Evolutionary conservation across 768 basidiomycete genomes (phyloP), one percentile per base, ranked within the genome.

Genomic region (Asterophora lycoperdoides): DNA sequence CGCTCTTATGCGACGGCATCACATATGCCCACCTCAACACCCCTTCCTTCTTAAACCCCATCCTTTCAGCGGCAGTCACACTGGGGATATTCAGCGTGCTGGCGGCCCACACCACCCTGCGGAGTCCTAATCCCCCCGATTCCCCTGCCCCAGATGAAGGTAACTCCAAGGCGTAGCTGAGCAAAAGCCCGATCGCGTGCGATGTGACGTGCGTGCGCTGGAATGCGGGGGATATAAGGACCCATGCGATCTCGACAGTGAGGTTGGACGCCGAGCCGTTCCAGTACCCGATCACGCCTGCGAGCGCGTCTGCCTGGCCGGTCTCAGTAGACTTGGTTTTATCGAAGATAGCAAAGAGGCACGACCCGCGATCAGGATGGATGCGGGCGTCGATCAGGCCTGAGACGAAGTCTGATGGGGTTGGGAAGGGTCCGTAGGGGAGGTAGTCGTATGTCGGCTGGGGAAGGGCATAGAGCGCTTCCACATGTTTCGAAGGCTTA

Each of bases 171-270:
- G 77, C 68, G 47, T 75, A 77, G 10, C 68, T 64, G n/a, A 90
- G 64, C 20, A 81, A 61, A 5, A 81, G 58, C 0, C 77, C 78
- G 8, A 73, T 65, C 1, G 75, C 74, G 52, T 78, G 76, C 9
- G 79, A 74, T 1, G 79, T 73, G 28, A 86, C 75, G 55, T 86
- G 80, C 0, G 81, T 84, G 14, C 79, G 69, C 48, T 84, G 82
- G 61, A 82, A 87, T 1, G 60, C 60, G 1, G 81, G 79, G 1
- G 80, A 61, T 33, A 79, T 73, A 35, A 81, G 41, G 14, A 51
- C 49, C 29, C 38, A 51, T 5, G 46, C 54, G n/a, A 55, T 51
- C 34, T 55, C 46, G 10, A 38, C 43, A 7, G 34, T 19, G 29
- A 55, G 49, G 10, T 55, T 48, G 13, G 18, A 15, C 4, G 19